Evolutionary conservation across 2,329 filamentous ascomycete genomes (phyloP).

Genomic region (Penicillium thymicola): DNA sequence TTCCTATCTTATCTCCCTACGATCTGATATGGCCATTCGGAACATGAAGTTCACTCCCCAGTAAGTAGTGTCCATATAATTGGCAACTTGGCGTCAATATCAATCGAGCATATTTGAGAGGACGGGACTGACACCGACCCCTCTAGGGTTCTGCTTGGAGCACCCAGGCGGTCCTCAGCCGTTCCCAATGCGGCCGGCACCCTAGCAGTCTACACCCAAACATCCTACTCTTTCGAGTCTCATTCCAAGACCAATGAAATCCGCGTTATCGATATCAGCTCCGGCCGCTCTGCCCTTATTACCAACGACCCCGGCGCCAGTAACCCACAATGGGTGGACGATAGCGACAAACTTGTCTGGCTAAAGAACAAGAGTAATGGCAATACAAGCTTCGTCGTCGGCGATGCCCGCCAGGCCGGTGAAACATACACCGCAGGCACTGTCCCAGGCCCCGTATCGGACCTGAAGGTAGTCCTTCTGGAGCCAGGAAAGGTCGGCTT

Average conservation of each 20-base stretch:
- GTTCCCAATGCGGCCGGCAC: conserved; percentile 47
- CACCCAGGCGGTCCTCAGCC: conserved; percentile 46
- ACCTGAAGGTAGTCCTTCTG: conserved; percentile 45
- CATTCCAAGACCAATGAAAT: conserved; percentile 48
- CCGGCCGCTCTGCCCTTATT: conserved; percentile 40
- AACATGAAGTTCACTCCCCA: conserved; percentile 43
- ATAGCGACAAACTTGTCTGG: conserved; percentile 46
- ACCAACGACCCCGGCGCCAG: conserved; percentile 46
- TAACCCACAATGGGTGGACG: conserved; percentile 48
- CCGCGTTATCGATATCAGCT: conserved; percentile 43
- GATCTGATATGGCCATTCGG: conserved; percentile 39
- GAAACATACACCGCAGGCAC: conserved; percentile 46
- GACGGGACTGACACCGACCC: background rate
- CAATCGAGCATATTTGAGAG: background rate
- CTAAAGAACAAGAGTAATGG: conserved; percentile 46
- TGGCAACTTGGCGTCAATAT: background rate
- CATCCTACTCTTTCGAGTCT: conserved; percentile 50
- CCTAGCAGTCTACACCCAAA: conserved; percentile 48
- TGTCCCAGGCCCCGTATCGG: conserved; percentile 45
- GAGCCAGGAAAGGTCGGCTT: conserved; percentile 45
- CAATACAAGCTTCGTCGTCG: conserved; percentile 46
- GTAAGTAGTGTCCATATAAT: conserved; percentile 25
- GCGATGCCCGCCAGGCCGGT: conserved; percentile 40
- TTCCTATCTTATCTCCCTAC: conserved; percentile 19
- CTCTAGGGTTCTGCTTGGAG: conserved; percentile 45